Evolutionary conservation across 1,139 yeast species (phyloP).

Genomic region (Saccharomycopsis hybrid): DNA sequence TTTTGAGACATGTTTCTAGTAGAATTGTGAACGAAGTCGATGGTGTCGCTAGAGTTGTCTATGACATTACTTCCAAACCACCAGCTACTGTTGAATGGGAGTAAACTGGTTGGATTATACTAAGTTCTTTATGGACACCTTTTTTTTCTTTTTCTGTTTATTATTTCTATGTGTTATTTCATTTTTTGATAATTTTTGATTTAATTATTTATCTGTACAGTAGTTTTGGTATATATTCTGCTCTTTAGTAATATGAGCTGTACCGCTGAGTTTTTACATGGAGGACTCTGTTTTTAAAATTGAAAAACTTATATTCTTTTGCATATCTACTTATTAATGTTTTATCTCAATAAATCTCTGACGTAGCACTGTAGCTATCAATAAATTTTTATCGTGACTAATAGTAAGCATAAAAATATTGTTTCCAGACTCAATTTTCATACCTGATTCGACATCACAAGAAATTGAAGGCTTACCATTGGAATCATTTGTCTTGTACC

Average conservation of each 20-base stretch:
- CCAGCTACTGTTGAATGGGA: constrained; percentile 99
- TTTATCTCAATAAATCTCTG: too few species aligned
- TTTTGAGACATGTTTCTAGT: constrained; percentile 88
- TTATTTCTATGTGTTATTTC: neutral
- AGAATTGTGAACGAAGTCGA: constrained; percentile 97
- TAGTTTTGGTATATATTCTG: too few species aligned
- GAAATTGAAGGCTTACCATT: constrained; percentile 38
- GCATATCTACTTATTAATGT: too few species aligned
- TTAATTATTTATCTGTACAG: too few species aligned
- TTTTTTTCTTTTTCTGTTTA: neutral
- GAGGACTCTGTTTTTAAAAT: too few species aligned
- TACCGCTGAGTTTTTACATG: too few species aligned
- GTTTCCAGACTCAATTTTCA: constrained; percentile 18
- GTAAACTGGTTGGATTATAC: too few species aligned
- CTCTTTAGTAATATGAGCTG: too few species aligned
- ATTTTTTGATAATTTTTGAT: too few species aligned
- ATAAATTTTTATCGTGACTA: constrained; percentile 59
- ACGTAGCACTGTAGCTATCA: constrained; percentile 46
- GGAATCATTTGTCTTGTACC: constrained; percentile 45
- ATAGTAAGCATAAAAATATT: constrained; percentile 52
- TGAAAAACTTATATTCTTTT: too few species aligned
- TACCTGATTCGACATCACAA: constrained; percentile 23
- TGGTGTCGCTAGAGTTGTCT: constrained; percentile 98
- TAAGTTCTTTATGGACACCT: too few species aligned
- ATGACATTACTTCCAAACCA: constrained; percentile 97